phyloP scores from a whole-genome alignment of 2,329 filamentous ascomycete species.

The Xylaria sp. region DNA sequence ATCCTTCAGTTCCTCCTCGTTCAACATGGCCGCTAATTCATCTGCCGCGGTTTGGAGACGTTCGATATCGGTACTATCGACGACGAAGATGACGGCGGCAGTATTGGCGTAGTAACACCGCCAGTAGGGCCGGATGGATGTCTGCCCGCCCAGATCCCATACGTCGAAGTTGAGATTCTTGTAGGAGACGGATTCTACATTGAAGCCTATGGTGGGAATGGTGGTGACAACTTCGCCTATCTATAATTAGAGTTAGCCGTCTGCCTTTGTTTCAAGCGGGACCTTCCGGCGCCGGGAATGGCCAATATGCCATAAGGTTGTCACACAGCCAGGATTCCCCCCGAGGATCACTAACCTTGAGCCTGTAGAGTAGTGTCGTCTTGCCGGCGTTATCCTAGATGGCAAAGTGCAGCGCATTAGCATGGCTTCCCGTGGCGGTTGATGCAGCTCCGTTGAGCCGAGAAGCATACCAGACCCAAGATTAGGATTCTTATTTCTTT shows the following conservation, averaged over 20 bases:
- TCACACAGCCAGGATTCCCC: constrained; percentile 4
- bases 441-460: constrained; percentile 13
- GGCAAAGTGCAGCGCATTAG: constrained; percentile 29
- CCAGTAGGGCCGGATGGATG: constrained; percentile 99
- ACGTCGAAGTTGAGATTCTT: constrained; percentile 99
- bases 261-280: constrained; percentile 15
- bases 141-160: constrained; percentile 98
- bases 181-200: constrained; percentile 98
- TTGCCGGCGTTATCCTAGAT: constrained; percentile 95
- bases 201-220: constrained; percentile 99
- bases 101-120: constrained; percentile 99
- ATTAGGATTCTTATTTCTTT: constrained; percentile 99
- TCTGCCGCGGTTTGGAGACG: constrained; percentile 91
- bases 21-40: constrained; percentile 93
- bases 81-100: constrained; percentile 97
- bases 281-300: not conserved
- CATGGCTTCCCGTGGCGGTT: constrained; percentile 23
- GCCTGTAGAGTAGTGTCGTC: constrained; percentile 93
- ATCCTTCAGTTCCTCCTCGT: constrained; percentile 95
- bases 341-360: constrained; percentile 74
- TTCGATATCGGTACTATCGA: constrained; percentile 98
- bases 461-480: constrained; percentile 79
- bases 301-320: not conserved
- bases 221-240: constrained; percentile 99
- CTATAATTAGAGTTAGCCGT: constrained; percentile 57